phyloP scores from a whole-genome alignment of 2,329 filamentous ascomycete genomes.

The Dothideomycetes sp. region DNA sequence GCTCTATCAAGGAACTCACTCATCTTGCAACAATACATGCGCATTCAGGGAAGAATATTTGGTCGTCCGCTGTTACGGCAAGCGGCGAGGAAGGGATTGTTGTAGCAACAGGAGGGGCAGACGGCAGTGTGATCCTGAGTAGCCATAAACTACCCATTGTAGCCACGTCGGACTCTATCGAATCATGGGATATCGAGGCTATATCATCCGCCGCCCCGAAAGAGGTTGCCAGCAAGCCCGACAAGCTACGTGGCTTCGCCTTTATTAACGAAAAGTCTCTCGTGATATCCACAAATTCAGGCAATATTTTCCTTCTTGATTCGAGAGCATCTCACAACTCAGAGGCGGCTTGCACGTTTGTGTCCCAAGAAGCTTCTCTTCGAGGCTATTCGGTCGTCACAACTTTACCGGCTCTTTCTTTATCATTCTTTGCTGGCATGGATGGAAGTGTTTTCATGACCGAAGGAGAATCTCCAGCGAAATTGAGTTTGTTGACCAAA shows the following conservation, averaged over 20 bases:
- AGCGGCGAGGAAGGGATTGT: neutral
- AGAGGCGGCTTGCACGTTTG: conserved; percentile 16
- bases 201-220: neutral
- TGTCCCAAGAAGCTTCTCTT: conserved; percentile 26
- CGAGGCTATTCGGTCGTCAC: conserved; percentile 37
- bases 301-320: conserved; percentile 40
- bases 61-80: conserved; percentile 48
- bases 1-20: conserved; percentile 30
- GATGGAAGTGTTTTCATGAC: conserved; percentile 34
- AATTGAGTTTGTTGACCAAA: conserved; percentile 17
- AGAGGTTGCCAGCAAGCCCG: conserved; percentile 14
- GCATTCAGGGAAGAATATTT: conserved; percentile 84
- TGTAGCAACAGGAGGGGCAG: conserved; percentile 67
- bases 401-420: conserved; percentile 22
- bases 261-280: conserved; percentile 46
- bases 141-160: neutral
- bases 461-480: conserved; percentile 1
- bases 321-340: neutral
- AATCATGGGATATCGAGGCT: conserved; percentile 5
- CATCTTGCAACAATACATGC: conserved; percentile 48
- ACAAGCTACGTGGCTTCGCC: conserved; percentile 50
- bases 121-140: conserved; percentile 48
- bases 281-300: conserved; percentile 47
- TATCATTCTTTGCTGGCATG: conserved; percentile 36
- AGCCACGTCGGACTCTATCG: neutral